Evolutionary conservation across 2,329 filamentous ascomycete species (phyloP).

Genomic region (Aquanectria penicillioides): DNA sequence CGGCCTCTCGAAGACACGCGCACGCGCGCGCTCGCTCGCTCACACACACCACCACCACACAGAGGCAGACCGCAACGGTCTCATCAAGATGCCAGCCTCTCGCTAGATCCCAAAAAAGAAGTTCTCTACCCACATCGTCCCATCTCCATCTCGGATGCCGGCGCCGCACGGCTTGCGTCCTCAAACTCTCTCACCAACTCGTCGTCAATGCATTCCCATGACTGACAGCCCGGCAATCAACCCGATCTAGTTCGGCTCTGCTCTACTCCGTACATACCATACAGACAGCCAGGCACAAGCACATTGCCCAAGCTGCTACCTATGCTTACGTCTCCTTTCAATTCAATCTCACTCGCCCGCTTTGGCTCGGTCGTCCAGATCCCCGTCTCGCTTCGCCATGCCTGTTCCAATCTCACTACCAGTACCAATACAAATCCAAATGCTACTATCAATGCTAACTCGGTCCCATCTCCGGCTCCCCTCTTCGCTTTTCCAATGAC

Average conservation of each 20-base stretch:
- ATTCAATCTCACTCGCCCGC: background rate
- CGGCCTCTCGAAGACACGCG: background rate
- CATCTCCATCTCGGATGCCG: constrained; percentile 12
- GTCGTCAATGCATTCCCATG: background rate
- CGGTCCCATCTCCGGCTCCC: background rate
- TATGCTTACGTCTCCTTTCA: background rate
- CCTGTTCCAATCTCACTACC: background rate
- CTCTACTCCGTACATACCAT: background rate
- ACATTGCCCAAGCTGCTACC: background rate
- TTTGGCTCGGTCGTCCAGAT: background rate
- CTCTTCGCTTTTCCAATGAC: background rate
- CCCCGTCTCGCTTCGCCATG: constrained; percentile 3
- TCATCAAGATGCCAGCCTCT: background rate
- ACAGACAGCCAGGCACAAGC: too few relatives aligned
- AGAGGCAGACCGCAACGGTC: background rate
- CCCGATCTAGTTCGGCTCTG: too few relatives aligned
- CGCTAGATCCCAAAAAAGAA: constrained; percentile 1
- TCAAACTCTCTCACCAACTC: too few relatives aligned
- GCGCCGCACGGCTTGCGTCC: constrained; percentile 6
- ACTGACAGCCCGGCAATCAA: background rate
- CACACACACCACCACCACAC: background rate
- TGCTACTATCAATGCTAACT: background rate
- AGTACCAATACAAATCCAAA: background rate
- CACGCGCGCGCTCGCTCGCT: background rate
- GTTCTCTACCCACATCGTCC: constrained; percentile 5